These are phyloP conservation scores for Atalantia buxifolia DNA, from an alignment of 345 rosid genomes.

Conservation along the genomic window DNA sequence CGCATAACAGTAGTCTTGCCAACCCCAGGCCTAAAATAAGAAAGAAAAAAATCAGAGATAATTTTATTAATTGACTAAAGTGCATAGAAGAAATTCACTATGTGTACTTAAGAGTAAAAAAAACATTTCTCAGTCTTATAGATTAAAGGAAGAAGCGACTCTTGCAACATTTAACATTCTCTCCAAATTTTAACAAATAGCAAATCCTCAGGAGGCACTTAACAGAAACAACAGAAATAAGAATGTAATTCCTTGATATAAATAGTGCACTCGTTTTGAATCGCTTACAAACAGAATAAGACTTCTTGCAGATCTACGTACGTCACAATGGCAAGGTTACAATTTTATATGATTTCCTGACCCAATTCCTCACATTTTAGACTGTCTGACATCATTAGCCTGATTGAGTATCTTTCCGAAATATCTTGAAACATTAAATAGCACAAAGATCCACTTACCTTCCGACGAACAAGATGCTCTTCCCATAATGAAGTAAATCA, in stretches of 20 bases:
- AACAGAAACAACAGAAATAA: not conserved
- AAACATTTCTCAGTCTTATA: not conserved
- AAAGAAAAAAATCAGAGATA: not conserved
- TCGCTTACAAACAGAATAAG: not conserved
- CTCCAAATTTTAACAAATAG: not conserved
- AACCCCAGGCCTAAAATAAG: constrained; percentile 52
- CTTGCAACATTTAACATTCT: not conserved
- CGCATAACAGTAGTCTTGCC: constrained; percentile 73
- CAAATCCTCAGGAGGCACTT: not conserved
- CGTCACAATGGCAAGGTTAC: not conserved
- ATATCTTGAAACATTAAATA: not conserved
- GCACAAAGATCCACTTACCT: constrained; percentile 27
- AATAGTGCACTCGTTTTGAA: not conserved
- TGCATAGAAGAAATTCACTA: not conserved
- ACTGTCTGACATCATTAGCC: not conserved
- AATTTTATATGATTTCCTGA: not conserved
- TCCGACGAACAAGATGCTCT: constrained; percentile 66
- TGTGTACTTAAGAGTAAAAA: not conserved
- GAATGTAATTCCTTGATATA: not conserved
- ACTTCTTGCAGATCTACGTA: not conserved
- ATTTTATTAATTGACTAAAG: not conserved
- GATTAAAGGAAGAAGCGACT: not conserved
- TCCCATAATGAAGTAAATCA: constrained; percentile 59
- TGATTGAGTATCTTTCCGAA: not conserved
- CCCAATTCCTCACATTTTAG: not conserved